Conservation (phyloP, 2,329 filamentous ascomycete species). For the Colletotrichum noveboracense region DNA sequence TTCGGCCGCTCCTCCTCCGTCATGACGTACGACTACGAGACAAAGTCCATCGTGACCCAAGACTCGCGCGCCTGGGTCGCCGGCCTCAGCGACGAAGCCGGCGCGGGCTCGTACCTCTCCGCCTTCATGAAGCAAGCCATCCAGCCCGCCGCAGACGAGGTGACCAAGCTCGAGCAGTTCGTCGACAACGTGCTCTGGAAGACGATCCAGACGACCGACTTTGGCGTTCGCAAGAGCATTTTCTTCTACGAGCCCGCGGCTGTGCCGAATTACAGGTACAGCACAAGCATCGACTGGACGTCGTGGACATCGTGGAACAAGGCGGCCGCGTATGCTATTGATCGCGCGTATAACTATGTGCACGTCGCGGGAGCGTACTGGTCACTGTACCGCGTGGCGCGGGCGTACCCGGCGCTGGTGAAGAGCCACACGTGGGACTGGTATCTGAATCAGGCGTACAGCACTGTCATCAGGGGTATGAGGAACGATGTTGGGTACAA, state of each 20-base stretch:
- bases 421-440: slow-evolving; percentile 51
- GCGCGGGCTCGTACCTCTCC: slow-evolving; percentile 60
- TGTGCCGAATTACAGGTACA: slow-evolving; percentile 49
- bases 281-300: slow-evolving; percentile 48
- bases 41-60: slow-evolving; percentile 44
- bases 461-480: slow-evolving; percentile 47
- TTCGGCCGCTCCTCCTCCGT: slow-evolving; percentile 60
- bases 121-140: slow-evolving; percentile 59
- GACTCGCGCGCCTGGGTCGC: slow-evolving; percentile 61
- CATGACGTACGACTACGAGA: slow-evolving; percentile 62
- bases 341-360: slow-evolving; percentile 64
- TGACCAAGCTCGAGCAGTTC: slow-evolving; percentile 59
- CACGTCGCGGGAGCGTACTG: slow-evolving; percentile 62
- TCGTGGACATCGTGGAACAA: slow-evolving; percentile 59
- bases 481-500: slow-evolving; percentile 47
- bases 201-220: slow-evolving; percentile 48
- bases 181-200: slow-evolving; percentile 55
- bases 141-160: slow-evolving; percentile 52
- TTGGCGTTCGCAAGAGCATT: slow-evolving; percentile 56
- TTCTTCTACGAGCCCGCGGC: slow-evolving; percentile 60
- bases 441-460: slow-evolving; percentile 60
- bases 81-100: slow-evolving; percentile 64
- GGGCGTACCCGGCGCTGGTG: slow-evolving; percentile 50
- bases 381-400: slow-evolving; percentile 59
- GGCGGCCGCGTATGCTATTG: slow-evolving; percentile 45